Base-by-base conservation (phyloP, 2,329 filamentous ascomycete species). In the Aspergillus unguis region DNA sequence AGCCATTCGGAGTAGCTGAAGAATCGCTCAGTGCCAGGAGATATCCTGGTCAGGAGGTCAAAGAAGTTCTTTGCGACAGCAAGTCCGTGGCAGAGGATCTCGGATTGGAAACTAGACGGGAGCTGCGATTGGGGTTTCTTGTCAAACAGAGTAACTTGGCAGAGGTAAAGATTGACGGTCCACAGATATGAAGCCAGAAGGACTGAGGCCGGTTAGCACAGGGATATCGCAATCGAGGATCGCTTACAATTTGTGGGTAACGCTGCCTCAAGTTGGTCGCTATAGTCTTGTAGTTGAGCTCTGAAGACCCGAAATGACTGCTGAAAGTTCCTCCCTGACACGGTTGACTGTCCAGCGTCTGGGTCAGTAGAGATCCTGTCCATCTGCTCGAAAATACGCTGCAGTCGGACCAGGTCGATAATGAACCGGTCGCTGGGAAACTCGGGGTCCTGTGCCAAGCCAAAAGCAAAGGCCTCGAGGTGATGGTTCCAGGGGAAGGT, bases 1-100 rank as follows among this genome's bases (percentile, higher is more conserved):
- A 75, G 62, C 71, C 72, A 75, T 53, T 73, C 65, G 1, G 69
- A 61, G 45, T 75, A 73, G 33, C 67, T 73, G 17, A 74, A 63
- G 1, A 59, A 58, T 41, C 67, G 61, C 49, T 75, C 72, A 5
- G 64, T 61, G 33, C 65, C 63, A 4, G 64, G 58, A 3, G 71
- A 71, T 1, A 75, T 58, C 41, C 63, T 65, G 4, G 73, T 49
- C 35, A 70, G 71, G 3, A 44, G 50, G 3, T 44, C 45, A 10
- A 56, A 55, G 33, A 44, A 48, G n/a, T 23, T 38, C 27, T 41
- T 48, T 10, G 56, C 51, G 3, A 49, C 49, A 2, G 31, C 9
- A 6, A 60, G 58, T 2, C 58, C 58, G 31, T 52, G 40, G n/a
- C 53, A 49, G 9, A 60, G 35, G 1, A 47, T 46, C 4, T 60